Conservation (phyloP, 305 asterid species). For the Solanum aculeatissimum region DNA sequence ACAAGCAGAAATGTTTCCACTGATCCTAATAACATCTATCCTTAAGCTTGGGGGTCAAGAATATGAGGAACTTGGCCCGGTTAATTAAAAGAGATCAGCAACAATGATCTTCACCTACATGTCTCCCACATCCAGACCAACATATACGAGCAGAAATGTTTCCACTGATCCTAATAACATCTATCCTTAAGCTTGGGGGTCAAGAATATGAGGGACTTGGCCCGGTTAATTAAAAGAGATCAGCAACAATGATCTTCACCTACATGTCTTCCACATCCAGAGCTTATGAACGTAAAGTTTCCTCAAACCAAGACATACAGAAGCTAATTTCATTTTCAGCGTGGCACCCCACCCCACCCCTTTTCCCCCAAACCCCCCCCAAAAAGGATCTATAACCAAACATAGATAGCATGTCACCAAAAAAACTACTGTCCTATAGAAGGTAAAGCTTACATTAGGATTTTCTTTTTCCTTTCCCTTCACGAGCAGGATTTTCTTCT, state of each 20-base stretch:
- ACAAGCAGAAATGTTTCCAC: not conserved
- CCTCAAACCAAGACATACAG: not conserved
- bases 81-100: not conserved
- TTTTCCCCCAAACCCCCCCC: not conserved
- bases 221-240: not conserved
- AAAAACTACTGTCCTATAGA: not conserved
- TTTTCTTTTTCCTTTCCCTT: conserved; percentile 77
- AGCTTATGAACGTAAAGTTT: not conserved
- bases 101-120: not conserved
- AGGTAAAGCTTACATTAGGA: conserved; percentile 40
- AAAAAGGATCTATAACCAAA: not conserved
- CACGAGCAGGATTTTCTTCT: conserved; percentile 69
- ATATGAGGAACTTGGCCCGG: not conserved
- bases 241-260: not conserved
- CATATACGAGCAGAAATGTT: not conserved
- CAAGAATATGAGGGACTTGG: not conserved
- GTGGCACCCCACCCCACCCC: not conserved
- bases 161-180: not conserved
- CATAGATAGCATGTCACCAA: not conserved
- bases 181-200: not conserved
- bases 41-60: not conserved
- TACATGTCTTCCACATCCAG: not conserved
- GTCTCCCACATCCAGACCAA: not conserved
- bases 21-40: not conserved
- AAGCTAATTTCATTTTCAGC: not conserved